phyloP scores from a whole-genome alignment of 257 asterid genomes.

The Primulina tabacum region DNA sequence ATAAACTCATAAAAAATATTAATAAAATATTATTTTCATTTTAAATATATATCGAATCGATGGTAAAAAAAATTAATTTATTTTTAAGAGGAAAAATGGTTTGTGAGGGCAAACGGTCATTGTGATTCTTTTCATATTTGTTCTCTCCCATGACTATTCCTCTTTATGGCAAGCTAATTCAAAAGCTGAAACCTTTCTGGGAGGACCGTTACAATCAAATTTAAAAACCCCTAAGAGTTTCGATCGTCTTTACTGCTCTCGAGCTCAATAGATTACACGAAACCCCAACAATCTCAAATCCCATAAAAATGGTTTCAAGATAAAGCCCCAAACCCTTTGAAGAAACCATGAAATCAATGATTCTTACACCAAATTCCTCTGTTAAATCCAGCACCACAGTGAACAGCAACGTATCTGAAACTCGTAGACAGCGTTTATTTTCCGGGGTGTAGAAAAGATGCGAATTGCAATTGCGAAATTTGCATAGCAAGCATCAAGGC shows the following conservation, averaged over 20 bases:
- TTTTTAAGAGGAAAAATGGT: too few species aligned
- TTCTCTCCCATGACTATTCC: too few species aligned
- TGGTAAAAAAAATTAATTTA: too few species aligned
- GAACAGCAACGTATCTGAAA: conserved; percentile 39
- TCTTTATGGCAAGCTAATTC: background rate
- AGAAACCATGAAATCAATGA: conserved; percentile 41
- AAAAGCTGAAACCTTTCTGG: background rate
- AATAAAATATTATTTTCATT: too few species aligned
- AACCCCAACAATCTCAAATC: conserved; percentile 2
- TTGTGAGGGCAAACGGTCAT: too few species aligned
- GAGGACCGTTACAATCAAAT: conserved; percentile 22
- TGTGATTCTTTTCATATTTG: too few species aligned
- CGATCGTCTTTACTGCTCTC: background rate
- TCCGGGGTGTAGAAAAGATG: conserved; percentile 79
- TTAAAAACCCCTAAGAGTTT: conserved; percentile 3
- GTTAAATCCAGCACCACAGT: conserved; percentile 46
- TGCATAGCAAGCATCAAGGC: conserved; percentile 84
- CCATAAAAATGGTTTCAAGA: conserved; percentile 17
- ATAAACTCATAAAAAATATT: too few species aligned
- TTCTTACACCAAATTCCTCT: conserved; percentile 60
- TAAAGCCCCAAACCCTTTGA: conserved; percentile 16
- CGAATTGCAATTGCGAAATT: conserved; percentile 73
- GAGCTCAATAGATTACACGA: background rate
- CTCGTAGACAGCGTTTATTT: conserved; percentile 57
- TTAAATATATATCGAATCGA: too few species aligned